A percentile compares a stretch with the other conserved stretches of the same genome.
Evolutionary conservation across 805 yeast genomes (phyloP).

Genomic region (Blastobotrys muscicola): DNA sequence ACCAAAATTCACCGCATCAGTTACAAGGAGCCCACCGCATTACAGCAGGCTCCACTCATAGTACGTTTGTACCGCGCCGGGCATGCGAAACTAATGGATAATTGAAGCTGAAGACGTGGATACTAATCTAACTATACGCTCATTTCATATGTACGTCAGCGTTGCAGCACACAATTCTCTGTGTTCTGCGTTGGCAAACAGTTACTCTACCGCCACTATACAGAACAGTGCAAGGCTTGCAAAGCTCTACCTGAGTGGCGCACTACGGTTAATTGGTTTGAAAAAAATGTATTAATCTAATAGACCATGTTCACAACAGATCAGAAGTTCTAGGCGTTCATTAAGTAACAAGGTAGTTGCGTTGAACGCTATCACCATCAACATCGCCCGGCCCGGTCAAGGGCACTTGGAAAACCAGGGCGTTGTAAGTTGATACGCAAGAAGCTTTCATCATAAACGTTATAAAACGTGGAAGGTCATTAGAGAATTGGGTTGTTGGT

Average conservation of each 20-base stretch:
- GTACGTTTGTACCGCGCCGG: too few relatives aligned
- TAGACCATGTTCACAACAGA: constrained; percentile 10
- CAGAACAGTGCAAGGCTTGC: not conserved
- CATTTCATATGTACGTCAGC: too few relatives aligned
- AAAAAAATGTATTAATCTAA: too few relatives aligned
- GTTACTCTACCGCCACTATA: not conserved
- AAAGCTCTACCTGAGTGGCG: constrained; percentile 4
- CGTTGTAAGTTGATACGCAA: constrained; percentile 19
- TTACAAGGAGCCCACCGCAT: too few relatives aligned
- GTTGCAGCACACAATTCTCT: too few relatives aligned
- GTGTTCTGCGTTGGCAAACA: too few relatives aligned
- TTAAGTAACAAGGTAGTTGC: constrained; percentile 22
- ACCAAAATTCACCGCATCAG: constrained; percentile 2
- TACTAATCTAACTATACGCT: too few relatives aligned
- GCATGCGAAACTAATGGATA: not conserved
- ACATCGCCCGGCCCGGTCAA: constrained; percentile 24
- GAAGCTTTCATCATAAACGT: constrained; percentile 24
- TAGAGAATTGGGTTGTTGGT: constrained; percentile 8
- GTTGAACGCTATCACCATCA: constrained; percentile 24
- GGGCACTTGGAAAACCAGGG: constrained; percentile 17
- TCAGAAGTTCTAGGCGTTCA: constrained; percentile 20
- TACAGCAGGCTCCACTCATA: too few relatives aligned
- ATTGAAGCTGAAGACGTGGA: too few relatives aligned
- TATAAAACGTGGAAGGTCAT: constrained; percentile 27
- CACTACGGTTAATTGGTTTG: too few relatives aligned